phyloP scores from a whole-genome alignment of 352 stramenopile species.

The Pythium graminicola region DNA sequence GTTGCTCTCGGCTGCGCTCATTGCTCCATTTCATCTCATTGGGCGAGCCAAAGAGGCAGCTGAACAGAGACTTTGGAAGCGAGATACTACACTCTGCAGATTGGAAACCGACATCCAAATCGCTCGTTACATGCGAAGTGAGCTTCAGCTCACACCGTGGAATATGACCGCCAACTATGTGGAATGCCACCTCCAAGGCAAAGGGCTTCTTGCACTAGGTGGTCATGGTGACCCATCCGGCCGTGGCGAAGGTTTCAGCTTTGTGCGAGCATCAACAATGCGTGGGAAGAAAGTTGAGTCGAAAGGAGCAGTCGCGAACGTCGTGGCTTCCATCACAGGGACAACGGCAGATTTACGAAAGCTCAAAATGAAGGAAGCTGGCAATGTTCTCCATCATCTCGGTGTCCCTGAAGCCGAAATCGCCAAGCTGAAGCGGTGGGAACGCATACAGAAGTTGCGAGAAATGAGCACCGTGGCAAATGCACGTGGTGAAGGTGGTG shows the following conservation, averaged over 20 bases:
- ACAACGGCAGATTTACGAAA: conserved; percentile 82
- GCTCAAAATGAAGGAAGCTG: conserved; percentile 83
- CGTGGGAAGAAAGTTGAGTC: conserved; percentile 76
- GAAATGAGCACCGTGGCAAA: conserved; percentile 70
- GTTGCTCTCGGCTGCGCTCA: conserved; percentile 37
- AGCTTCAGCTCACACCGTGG: conserved; percentile 76
- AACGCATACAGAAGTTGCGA: conserved; percentile 77
- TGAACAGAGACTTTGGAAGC: conserved; percentile 66
- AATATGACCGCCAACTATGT: conserved; percentile 85
- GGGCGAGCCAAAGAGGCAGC: conserved; percentile 49
- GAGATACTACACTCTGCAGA: conserved; percentile 57
- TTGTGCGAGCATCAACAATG: conserved; percentile 71
- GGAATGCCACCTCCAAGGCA: conserved; percentile 78
- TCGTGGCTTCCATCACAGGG: conserved; percentile 68
- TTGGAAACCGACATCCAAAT: conserved; percentile 78
- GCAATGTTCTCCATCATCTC: conserved; percentile 72
- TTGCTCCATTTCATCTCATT: conserved; percentile 46
- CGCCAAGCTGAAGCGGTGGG: conserved; percentile 74
- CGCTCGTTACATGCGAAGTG: conserved; percentile 71
- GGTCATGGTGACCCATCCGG: conserved; percentile 76
- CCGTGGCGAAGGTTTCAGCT: conserved; percentile 80
- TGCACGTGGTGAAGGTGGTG: conserved; percentile 59
- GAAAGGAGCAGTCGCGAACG: conserved; percentile 77
- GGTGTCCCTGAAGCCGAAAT: conserved; percentile 75
- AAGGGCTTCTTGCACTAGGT: conserved; percentile 77